Base-by-base conservation (phyloP, 31 red algal genomes). In the Asparagopsis taxiformis region DNA sequence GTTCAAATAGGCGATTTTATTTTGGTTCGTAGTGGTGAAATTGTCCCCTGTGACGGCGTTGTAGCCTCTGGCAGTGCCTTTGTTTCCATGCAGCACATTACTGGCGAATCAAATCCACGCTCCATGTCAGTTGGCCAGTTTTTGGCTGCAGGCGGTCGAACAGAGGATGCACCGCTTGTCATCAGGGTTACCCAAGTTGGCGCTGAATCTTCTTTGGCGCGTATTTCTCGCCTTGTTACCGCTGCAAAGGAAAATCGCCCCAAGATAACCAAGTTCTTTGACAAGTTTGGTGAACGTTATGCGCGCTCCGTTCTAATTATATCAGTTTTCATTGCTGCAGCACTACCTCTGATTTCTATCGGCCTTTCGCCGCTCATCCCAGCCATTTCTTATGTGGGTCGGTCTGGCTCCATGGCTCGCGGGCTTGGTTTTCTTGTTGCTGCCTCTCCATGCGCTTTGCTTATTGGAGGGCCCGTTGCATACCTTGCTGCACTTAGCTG, bases 391-490 rank as follows among this genome's bases (percentile, higher is more conserved):
- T 91, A 68, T 33, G 62, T 41, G n/a, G 77, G 77, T n/a, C 21
- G 58, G 9, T 55, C 37, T n/a, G 88, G 88, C 11, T 76, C 75
- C 31, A 29, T 90, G n/a, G 56, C 60, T 3, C 70, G 92, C 20
- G 84, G 61, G 48, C 74, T 95, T 25, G 92, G 75, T 33, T 68
- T 90, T 55, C 44, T 95, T 29, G 80, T 95, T 26, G 75, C 79
- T 0, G 75, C 92, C 1, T 84, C 77, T 31, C 92, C 92, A 1
- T 95, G 92, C 48, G 92, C 92, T 38, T 61, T 95, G 22, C 59
- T 95, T 23, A 90, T 95, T 78, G 92, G 85, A 35, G 92, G 75
- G 44, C 92, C 92, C 22, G 77, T 95, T 50, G 92, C 92, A 3
- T 95, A 88, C 55, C 15, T 90, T 4, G 70, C 74, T 15, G 72